Conservation (phyloP, 202 grass and related monocot genomes). For the Setaria viridis region DNA sequence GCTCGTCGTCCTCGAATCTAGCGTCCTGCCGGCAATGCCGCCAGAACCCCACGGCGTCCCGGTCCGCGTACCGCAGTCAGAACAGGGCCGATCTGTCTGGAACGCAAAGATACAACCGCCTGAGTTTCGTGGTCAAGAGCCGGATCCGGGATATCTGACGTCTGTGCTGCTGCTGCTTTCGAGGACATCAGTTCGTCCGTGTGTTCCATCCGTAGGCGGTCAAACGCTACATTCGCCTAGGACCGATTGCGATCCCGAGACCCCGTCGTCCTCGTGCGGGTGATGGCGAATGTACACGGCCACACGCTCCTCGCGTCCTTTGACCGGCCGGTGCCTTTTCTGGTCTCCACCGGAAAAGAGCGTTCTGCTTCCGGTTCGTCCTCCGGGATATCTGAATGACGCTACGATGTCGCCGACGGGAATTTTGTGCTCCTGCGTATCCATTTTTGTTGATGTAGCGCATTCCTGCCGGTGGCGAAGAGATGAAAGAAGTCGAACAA, state of each 20-base stretch:
- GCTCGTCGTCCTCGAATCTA: conserved; percentile 14
- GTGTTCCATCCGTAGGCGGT: background rate
- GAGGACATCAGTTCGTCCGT: background rate
- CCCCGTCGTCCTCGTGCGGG: conserved; percentile 8
- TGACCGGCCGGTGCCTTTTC: background rate
- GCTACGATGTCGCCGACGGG: background rate
- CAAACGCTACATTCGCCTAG: conserved; percentile 35
- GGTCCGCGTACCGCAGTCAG: background rate
- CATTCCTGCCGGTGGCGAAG: background rate
- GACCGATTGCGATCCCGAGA: background rate
- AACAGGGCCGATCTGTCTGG: conserved; percentile 9
- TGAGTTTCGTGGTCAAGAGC: conserved; percentile 20
- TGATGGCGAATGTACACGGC: background rate
- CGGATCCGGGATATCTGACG: conserved; percentile 12
- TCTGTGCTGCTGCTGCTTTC: background rate
- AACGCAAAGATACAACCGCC: background rate
- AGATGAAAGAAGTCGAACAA: background rate
- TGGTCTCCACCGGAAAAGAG: background rate
- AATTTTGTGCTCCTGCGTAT: background rate
- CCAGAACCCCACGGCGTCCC: background rate
- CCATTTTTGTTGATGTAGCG: background rate
- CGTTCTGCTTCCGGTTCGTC: background rate
- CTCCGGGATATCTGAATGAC: background rate
- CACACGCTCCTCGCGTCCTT: background rate
- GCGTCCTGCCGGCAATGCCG: conserved; percentile 38